Percentiles rank a stretch among this genome's conserved stretches.
phyloP scores from a whole-genome alignment of 352 stramenopile genomes.

The Globisporangium spiculum region DNA sequence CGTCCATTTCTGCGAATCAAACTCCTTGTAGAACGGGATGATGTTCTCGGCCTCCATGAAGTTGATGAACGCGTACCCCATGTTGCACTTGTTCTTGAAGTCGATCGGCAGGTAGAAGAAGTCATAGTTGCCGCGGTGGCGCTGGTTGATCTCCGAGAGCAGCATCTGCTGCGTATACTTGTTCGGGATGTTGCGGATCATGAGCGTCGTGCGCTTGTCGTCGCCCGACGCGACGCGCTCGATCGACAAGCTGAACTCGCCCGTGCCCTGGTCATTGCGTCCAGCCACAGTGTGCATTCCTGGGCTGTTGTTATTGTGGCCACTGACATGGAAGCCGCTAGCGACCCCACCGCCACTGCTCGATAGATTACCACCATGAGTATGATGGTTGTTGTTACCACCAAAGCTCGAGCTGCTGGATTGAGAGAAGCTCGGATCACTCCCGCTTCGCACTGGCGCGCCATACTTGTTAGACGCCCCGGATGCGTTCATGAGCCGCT shows the following conservation, averaged over 20 bases:
- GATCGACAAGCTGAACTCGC: conserved; percentile 78
- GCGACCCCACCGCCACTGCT: not conserved
- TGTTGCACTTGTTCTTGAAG: conserved; percentile 99
- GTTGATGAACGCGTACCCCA: conserved; percentile 99
- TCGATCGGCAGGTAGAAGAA: conserved; percentile 99
- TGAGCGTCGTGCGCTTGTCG: conserved; percentile 97
- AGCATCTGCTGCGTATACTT: conserved; percentile 99
- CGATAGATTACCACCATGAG: not conserved
- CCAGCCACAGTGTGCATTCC: conserved; percentile 17
- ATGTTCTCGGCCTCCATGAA: conserved; percentile 92
- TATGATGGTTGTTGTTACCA: conserved; percentile 18
- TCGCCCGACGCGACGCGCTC: conserved; percentile 73
- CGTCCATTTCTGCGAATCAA: conserved; percentile 91
- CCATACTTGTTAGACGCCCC: conserved; percentile 3
- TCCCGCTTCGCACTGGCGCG: conserved; percentile 19
- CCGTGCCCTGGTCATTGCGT: conserved; percentile 61
- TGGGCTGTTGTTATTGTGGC: conserved; percentile 24
- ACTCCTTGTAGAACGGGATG: conserved; percentile 79
- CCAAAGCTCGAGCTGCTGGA: conserved; percentile 12
- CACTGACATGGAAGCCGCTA: not conserved
- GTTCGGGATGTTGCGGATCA: conserved; percentile 99
- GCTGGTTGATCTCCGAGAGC: conserved; percentile 95
- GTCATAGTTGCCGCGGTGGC: conserved; percentile 92
- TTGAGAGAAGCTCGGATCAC: conserved; percentile 21
- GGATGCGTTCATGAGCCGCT: conserved; percentile 5